These are phyloP conservation scores for Petasospora rhodanensis DNA, from an alignment of 1,139 yeast genomes.

Conservation along the genomic window DNA sequence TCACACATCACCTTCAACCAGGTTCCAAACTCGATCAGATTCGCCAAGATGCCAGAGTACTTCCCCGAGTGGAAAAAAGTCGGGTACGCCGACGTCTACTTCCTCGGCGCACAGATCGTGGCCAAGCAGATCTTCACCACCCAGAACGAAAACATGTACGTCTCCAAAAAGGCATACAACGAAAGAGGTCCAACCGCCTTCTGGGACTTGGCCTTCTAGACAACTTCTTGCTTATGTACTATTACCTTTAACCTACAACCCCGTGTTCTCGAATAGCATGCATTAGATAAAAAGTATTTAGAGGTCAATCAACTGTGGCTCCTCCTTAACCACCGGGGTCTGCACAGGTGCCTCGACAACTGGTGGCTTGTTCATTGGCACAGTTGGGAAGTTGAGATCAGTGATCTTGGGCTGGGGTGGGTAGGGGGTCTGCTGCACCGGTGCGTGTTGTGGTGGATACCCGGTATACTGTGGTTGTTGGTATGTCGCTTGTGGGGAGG, in stretches of 20 bases:
- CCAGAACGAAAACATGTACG: slow-evolving; percentile 58
- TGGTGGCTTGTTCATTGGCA: slow-evolving; percentile 30
- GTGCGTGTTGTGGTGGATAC: slow-evolving; percentile 5
- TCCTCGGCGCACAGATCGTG: slow-evolving; percentile 84
- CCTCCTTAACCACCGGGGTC: too few species aligned
- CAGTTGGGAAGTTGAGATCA: slow-evolving; percentile 34
- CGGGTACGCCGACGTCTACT: slow-evolving; percentile 71
- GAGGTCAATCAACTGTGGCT: too few species aligned
- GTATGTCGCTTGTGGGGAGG: slow-evolving; percentile 2
- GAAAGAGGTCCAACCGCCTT: slow-evolving; percentile 70
- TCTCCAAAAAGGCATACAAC: slow-evolving; percentile 68
- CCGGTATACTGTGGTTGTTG: slow-evolving; percentile 4
- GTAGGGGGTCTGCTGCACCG: slow-evolving; percentile 4
- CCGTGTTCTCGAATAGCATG: too few species aligned
- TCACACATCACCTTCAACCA: slow-evolving; percentile 40
- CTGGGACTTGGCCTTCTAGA: slow-evolving; percentile 42
- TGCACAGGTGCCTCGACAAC: slow-evolving; percentile 3
- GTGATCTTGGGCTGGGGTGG: slow-evolving; percentile 27
- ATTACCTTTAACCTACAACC: too few species aligned
- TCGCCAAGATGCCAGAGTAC: slow-evolving; percentile 79
- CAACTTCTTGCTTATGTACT: too few species aligned
- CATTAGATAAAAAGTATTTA: too few species aligned
- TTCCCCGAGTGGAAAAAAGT: slow-evolving; percentile 93
- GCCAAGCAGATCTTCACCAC: slow-evolving; percentile 78
- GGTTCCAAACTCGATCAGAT: slow-evolving; percentile 69